A percentile compares a stretch with the other conserved stretches of the same genome.
Conservation (phyloP, 2,329 filamentous ascomycete species). For the Cucurbitaria berberidis region DNA sequence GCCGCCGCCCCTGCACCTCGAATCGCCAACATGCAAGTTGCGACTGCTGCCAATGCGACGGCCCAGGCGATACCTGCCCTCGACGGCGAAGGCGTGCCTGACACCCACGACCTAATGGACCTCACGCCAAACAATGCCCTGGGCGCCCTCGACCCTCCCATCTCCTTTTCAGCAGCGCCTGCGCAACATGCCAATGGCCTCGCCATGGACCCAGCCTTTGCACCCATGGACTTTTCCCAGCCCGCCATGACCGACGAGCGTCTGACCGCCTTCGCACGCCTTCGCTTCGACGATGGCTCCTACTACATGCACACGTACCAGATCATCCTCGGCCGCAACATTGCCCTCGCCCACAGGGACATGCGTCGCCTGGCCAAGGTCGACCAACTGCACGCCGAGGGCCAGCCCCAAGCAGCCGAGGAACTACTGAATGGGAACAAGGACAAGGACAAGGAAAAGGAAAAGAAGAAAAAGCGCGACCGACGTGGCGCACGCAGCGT, state of each 20-base stretch:
- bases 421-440: slow-evolving; percentile 24
- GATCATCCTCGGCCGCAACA: slow-evolving; percentile 75
- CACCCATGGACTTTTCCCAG: slow-evolving; percentile 18
- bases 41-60: slow-evolving; percentile 30
- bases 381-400: slow-evolving; percentile 32
- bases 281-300: slow-evolving; percentile 76
- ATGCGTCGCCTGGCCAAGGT: slow-evolving; percentile 56
- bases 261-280: slow-evolving; percentile 67
- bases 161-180: slow-evolving; percentile 25
- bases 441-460: slow-evolving; percentile 29
- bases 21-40: slow-evolving; percentile 36
- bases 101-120: slow-evolving; percentile 3
- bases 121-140: slow-evolving; percentile 12
- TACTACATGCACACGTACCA: slow-evolving; percentile 80
- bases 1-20: slow-evolving; percentile 23
- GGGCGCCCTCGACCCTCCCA: slow-evolving; percentile 28
- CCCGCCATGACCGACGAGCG: slow-evolving; percentile 34
- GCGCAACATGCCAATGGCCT: slow-evolving; percentile 18
- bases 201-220: slow-evolving; percentile 14
- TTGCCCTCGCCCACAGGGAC: slow-evolving; percentile 55
- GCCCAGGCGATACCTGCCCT: slow-evolving; percentile 23
- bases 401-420: slow-evolving; percentile 33
- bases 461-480: slow-evolving; percentile 57
- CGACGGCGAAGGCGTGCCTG: slow-evolving; percentile 5
- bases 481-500: slow-evolving; percentile 63